These are phyloP conservation scores for Neurospora sp. DNA, from an alignment of 495 filamentous ascomycete species.

Conservation along the genomic window DNA sequence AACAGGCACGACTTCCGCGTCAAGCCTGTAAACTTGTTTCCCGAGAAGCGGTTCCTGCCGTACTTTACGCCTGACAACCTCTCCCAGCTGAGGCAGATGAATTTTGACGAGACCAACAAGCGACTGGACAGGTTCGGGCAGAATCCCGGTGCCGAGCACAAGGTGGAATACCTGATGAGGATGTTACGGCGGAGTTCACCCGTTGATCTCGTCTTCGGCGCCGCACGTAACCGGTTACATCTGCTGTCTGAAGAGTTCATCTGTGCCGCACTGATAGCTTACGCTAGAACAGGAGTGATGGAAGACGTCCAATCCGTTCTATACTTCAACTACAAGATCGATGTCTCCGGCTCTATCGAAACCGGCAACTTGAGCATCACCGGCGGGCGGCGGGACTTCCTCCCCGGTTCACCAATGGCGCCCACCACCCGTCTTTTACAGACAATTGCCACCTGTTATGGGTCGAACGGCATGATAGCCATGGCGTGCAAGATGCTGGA, in stretches of 20 bases:
- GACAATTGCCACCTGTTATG: constrained; percentile 25
- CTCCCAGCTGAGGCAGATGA: constrained; percentile 8
- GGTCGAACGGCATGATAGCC: constrained; percentile 23
- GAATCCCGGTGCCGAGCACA: constrained; percentile 9
- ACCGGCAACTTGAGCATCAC: constrained; percentile 1
- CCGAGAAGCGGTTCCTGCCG: constrained; percentile 4
- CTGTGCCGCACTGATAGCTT: constrained; percentile 20
- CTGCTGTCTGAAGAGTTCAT: constrained; percentile 23
- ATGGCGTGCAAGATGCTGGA: constrained; percentile 21
- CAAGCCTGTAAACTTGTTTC: constrained; percentile 19
- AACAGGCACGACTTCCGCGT: constrained; percentile 20
- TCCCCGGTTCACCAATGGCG: constrained; percentile 5
- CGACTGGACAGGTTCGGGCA: constrained; percentile 13
- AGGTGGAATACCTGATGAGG: constrained; percentile 20
- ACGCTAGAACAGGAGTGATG: constrained; percentile 18
- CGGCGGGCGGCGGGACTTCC: not conserved
- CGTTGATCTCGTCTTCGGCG: constrained; percentile 2
- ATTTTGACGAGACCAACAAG: constrained; percentile 2
- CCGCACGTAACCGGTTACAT: constrained; percentile 9
- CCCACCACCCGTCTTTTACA: constrained; percentile 23
- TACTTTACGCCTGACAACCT: not conserved
- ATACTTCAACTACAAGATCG: constrained; percentile 9
- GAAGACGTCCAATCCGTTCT: not conserved
- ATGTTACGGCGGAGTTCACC: constrained; percentile 12
- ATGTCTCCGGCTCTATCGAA: not conserved